Percentiles rank a stretch among this genome's conserved stretches.
These are phyloP conservation scores for Plenodomus biglobosus DNA, from an alignment of 2,329 filamentous ascomycete genomes.

Conservation along the genomic window DNA sequence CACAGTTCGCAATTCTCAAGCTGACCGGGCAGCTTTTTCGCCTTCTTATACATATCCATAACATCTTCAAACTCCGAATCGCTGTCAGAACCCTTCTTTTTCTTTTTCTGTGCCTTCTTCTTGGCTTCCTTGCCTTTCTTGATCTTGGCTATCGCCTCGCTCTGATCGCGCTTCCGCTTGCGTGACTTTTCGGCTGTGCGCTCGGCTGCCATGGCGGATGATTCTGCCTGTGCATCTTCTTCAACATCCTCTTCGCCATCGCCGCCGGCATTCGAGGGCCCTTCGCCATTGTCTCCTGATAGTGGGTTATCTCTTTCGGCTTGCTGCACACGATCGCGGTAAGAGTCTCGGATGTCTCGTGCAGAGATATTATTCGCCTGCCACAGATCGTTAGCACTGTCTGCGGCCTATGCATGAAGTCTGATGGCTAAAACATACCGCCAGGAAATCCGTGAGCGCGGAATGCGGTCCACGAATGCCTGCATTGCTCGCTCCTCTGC, in stretches of 20 bases:
- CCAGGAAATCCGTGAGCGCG: conserved; percentile 68
- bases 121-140: conserved; percentile 55
- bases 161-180: conserved; percentile 62
- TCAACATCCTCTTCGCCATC: conserved; percentile 39
- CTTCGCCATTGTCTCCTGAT: conserved; percentile 42
- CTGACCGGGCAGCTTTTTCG: conserved; percentile 72
- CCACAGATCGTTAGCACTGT: not conserved
- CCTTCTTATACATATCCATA: conserved; percentile 58
- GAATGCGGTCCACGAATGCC: conserved; percentile 63
- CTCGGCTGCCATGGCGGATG: conserved; percentile 48
- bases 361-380: conserved; percentile 74
- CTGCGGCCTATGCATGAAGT: not conserved
- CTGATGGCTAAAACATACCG: conserved; percentile 48
- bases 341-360: conserved; percentile 62
- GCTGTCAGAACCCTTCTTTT: conserved; percentile 45
- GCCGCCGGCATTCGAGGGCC: conserved; percentile 38
- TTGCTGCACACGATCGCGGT: conserved; percentile 56
- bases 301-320: conserved; percentile 46
- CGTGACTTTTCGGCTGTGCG: conserved; percentile 34
- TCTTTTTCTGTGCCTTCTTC: conserved; percentile 48
- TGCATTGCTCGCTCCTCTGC: conserved; percentile 36
- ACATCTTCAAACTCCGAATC: conserved; percentile 53
- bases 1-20: conserved; percentile 86
- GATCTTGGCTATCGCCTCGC: conserved; percentile 47
- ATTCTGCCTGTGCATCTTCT: conserved; percentile 38